Base-by-base conservation (phyloP, 164 flowering plant species). In the Chimonanthus praecox region DNA sequence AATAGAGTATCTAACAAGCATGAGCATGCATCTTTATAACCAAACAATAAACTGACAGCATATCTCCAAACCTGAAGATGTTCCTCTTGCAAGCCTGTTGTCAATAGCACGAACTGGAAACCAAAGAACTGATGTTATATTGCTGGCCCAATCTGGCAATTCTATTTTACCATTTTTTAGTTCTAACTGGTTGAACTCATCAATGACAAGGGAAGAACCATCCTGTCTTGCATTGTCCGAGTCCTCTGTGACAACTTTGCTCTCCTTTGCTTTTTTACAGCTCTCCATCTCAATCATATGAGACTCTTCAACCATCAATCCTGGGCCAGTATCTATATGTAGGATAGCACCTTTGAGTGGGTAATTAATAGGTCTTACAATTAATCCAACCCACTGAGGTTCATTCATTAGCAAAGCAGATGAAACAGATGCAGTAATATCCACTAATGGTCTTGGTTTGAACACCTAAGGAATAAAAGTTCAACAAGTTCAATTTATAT, bases 281-380 rank as follows among this genome's bases (percentile, higher is more conserved):
- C 76, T 88, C 81, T 94, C 94, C 80, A 95, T 87, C 83, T 95
- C 98, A 85, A 95, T 84, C 47, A 63, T 81, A 87, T 80, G 82
- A 16, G 88, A 81, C 61, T 86, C 87, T 74, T 87, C 94, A 71
- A 92, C 92, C 71, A 75, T 83, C 78, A 95, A 80, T 18, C 97
- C 99, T 70, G 99, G 99, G 69, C 99, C 99, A 73, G 99, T 82
- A 80, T 95, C 98, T 81, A 93, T 85, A 70, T 88, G 88, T 83
- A 95, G 81, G 72, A 89, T 80, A 70, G 97, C 96, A 76, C 97
- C 98, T 80, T 88, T 89, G 18, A 95, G 88, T 67, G 99, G 88
- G 82, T 95, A 95, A 73, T 90, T 81, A 44, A 95, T 88, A 47
- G 99, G 99, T 71, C 74, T 83, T 60, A 88, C 85, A 75, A 90